These are phyloP conservation scores for Gloeophyllum trabeum DNA, from an alignment of 768 basidiomycete species.

Conservation along the genomic window DNA sequence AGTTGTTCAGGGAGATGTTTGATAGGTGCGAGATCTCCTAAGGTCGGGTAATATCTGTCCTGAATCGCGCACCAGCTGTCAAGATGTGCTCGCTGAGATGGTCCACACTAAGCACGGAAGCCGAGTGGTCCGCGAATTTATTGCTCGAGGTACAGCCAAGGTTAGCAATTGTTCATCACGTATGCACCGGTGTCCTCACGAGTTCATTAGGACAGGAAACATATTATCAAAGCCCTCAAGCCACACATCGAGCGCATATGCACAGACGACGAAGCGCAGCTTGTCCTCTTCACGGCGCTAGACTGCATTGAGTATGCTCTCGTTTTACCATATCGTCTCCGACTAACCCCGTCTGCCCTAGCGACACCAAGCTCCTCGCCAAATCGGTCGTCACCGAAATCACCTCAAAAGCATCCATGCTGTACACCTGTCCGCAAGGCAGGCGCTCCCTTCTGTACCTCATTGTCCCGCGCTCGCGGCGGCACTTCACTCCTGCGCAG, in stretches of 20 bases:
- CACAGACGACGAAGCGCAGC: constrained; percentile 80
- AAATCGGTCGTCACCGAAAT: constrained; percentile 74
- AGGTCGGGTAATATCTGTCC: neutral
- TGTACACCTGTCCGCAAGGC: constrained; percentile 59
- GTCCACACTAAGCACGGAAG: constrained; percentile 92
- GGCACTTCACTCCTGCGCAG: constrained; percentile 82
- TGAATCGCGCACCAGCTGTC: constrained; percentile 37
- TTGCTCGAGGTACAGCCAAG: constrained; percentile 78
- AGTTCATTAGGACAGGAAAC: constrained; percentile 66
- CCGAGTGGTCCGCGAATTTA: constrained; percentile 74
- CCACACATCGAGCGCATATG: constrained; percentile 87
- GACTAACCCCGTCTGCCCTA: constrained; percentile 15
- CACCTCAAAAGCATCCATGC: constrained; percentile 39
- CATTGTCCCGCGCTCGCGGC: constrained; percentile 68
- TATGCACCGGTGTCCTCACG: too few relatives aligned
- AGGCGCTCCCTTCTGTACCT: constrained; percentile 78
- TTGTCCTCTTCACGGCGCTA: constrained; percentile 81
- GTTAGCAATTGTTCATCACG: constrained; percentile 21
- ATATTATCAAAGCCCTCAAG: constrained; percentile 80
- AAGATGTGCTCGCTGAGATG: constrained; percentile 83
- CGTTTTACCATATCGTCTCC: neutral
- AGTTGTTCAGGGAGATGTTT: constrained; percentile 67
- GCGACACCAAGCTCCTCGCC: constrained; percentile 82
- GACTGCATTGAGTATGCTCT: constrained; percentile 76
- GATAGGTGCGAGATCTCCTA: constrained; percentile 46